phyloP scores from a whole-genome alignment of 768 basidiomycete genomes.

The Boletus pseudopeckii region DNA sequence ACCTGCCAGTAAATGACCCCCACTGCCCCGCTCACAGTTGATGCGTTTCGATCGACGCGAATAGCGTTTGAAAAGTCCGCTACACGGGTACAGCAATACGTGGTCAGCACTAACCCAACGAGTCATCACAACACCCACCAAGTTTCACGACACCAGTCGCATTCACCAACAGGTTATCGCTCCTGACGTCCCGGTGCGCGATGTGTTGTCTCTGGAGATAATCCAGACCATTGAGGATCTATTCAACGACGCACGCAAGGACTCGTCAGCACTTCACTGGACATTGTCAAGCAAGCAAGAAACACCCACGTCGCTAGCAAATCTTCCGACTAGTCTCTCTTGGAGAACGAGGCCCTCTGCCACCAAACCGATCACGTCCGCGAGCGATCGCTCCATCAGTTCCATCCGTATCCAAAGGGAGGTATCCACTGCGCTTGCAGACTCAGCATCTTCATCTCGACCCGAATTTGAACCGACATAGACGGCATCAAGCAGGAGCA shows the following conservation, averaged over 20 bases:
- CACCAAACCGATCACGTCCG: constrained; percentile 69
- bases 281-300: background rate
- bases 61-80: constrained; percentile 83
- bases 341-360: constrained; percentile 59
- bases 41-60: constrained; percentile 48
- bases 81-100: constrained; percentile 21
- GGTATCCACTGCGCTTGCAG: constrained; percentile 38
- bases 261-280: background rate
- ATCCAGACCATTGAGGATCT: constrained; percentile 65
- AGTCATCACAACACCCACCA: constrained; percentile 40
- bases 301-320: constrained; percentile 69
- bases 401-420: constrained; percentile 87
- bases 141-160: constrained; percentile 69
- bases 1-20: constrained; percentile 84
- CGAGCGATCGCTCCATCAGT: constrained; percentile 84
- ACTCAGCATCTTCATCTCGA: constrained; percentile 29
- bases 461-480: constrained; percentile 52
- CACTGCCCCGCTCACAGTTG: constrained; percentile 53
- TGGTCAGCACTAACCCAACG: background rate
- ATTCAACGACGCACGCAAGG: background rate
- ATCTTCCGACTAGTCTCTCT: constrained; percentile 69
- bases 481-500: constrained; percentile 64
- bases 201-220: constrained; percentile 64
- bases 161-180: constrained; percentile 78
- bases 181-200: constrained; percentile 81